Conservation (phyloP, 73 alveolate species). For the Effrenium voratum region DNA sequence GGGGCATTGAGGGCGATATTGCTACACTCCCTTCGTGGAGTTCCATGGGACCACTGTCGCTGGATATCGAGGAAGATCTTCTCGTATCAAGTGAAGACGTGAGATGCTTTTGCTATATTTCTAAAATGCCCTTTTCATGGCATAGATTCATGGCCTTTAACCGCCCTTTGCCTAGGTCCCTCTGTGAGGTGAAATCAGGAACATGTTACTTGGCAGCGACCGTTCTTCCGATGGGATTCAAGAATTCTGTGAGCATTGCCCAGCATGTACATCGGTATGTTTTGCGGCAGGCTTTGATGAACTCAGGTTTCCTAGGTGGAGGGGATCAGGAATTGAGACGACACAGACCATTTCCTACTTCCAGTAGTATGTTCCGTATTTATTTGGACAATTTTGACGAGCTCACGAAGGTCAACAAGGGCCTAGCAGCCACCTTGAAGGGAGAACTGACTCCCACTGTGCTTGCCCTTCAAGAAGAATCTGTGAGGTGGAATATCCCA, state of each 20-base stretch:
- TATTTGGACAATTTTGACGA: slow-evolving; percentile 27
- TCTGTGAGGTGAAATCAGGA: not conserved
- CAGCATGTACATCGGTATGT: slow-evolving; percentile 16
- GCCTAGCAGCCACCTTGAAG: not conserved
- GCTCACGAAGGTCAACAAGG: not conserved
- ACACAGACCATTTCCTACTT: not conserved
- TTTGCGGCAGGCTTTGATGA: not conserved
- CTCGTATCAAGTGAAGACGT: slow-evolving; percentile 1
- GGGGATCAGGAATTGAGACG: not conserved
- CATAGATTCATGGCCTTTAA: not conserved
- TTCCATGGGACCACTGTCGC: not conserved
- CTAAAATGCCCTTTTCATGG: not conserved
- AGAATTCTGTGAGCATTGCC: not conserved
- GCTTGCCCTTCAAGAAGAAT: not conserved
- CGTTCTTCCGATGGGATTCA: slow-evolving; percentile 24
- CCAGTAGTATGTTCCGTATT: not conserved
- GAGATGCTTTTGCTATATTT: slow-evolving; percentile 3
- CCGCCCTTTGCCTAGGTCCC: not conserved
- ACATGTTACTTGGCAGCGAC: not conserved
- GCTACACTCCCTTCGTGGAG: not conserved
- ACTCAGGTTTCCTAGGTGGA: not conserved
- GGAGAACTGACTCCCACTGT: not conserved
- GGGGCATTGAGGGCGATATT: not conserved
- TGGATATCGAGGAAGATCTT: not conserved
- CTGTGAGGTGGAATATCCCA: not conserved